Evolutionary conservation across 169 alveolate genomes (phyloP).

Genomic region (Eimeria mitis): DNA sequence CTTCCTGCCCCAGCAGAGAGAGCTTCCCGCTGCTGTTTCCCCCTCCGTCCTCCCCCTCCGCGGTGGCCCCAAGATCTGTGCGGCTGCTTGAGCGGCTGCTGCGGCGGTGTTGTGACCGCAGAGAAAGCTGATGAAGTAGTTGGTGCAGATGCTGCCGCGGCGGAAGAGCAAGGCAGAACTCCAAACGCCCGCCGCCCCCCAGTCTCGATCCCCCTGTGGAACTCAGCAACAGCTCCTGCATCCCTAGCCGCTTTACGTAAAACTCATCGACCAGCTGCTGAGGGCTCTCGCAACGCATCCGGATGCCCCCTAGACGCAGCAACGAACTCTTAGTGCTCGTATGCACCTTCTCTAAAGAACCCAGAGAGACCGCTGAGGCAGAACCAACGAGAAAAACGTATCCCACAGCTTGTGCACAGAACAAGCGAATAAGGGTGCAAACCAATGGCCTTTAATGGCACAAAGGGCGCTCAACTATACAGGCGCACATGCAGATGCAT

Average conservation of each 20-base stretch:
- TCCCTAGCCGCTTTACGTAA: constrained; percentile 75
- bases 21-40: not conserved
- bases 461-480: not conserved
- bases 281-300: constrained; percentile 53
- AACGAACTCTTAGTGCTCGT: not conserved
- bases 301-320: constrained; percentile 62
- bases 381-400: not conserved
- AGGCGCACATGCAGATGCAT: not conserved
- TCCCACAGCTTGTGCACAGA: not conserved
- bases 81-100: constrained; percentile 68
- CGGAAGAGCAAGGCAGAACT: constrained; percentile 34
- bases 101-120: constrained; percentile 23
- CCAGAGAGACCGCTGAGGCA: constrained; percentile 15
- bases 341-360: constrained; percentile 18
- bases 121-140: constrained; percentile 34
- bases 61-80: constrained; percentile 1
- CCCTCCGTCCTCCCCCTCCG: constrained; percentile 22
- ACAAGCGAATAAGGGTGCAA: not conserved
- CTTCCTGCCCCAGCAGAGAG: constrained; percentile 6
- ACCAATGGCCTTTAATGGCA: not conserved
- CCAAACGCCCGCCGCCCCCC: constrained; percentile 12
- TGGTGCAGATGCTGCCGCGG: constrained; percentile 18
- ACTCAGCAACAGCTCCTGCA: constrained; percentile 58
- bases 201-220: not conserved
- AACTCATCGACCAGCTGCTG: constrained; percentile 77